phyloP scores from a whole-genome alignment of 2,329 filamentous ascomycete genomes.

The Corniculantispora saksenae region DNA sequence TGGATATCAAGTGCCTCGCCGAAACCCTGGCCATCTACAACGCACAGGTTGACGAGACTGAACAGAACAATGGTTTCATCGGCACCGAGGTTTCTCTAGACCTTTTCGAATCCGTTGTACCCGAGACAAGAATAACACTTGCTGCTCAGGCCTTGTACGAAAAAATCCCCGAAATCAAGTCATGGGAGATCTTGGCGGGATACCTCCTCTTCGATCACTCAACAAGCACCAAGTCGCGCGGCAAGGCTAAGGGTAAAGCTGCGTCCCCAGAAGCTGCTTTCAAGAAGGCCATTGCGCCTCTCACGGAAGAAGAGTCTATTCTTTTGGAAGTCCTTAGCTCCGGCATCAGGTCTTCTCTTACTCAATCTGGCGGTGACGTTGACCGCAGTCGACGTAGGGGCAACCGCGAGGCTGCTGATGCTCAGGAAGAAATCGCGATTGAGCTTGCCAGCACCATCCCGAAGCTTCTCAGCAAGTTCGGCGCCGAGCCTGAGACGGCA shows the following conservation, averaged over 20 bases:
- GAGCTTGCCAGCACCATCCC: constrained; percentile 80
- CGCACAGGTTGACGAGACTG: constrained; percentile 62
- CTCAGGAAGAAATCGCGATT: constrained; percentile 76
- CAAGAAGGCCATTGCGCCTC: constrained; percentile 71
- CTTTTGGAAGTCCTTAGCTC: constrained; percentile 85
- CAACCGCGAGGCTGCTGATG: constrained; percentile 65
- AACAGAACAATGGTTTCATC: constrained; percentile 45
- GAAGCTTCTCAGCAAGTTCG: constrained; percentile 86
- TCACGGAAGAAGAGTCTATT: constrained; percentile 76
- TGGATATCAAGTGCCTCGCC: constrained; percentile 86
- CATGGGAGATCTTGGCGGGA: constrained; percentile 86
- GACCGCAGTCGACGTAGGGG: constrained; percentile 60
- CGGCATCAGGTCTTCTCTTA: constrained; percentile 73
- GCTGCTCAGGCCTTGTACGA: constrained; percentile 86
- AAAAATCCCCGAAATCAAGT: constrained; percentile 74
- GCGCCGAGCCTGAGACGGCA: constrained; percentile 83
- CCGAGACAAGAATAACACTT: constrained; percentile 81
- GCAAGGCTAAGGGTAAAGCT: constrained; percentile 52
- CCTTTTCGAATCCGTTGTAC: constrained; percentile 62
- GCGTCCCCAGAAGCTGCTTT: constrained; percentile 61
- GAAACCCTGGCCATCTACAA: constrained; percentile 85
- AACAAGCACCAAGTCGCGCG: constrained; percentile 53
- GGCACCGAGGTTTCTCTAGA: constrained; percentile 52
- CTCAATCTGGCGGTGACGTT: constrained; percentile 61
- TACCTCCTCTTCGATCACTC: constrained; percentile 95